phyloP scores from a whole-genome alignment of 2,329 filamentous ascomycete genomes.

The Botrytis sinoallii region DNA sequence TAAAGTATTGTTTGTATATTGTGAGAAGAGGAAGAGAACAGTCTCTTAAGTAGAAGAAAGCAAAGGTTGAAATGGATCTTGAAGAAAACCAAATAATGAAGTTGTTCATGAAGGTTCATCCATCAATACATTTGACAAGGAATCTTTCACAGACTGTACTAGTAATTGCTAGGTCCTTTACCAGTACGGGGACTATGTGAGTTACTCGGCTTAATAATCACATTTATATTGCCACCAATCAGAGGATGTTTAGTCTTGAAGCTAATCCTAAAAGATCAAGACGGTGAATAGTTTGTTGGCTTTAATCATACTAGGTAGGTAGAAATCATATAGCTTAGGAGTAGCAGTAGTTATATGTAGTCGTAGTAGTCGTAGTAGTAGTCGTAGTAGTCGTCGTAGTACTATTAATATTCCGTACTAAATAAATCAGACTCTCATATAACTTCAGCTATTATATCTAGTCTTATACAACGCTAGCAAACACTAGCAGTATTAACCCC shows the following conservation, averaged over 20 bases:
- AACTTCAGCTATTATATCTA: background rate
- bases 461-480: background rate
- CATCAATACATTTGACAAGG: too few species aligned
- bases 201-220: background rate
- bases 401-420: too few species aligned
- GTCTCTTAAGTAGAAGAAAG: background rate
- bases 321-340: too few species aligned
- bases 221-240: background rate
- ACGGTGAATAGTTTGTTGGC: background rate
- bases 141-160: background rate
- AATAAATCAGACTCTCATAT: background rate
- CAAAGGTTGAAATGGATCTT: background rate
- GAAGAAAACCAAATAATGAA: background rate
- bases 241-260: rapidly evolving
- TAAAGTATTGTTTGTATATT: background rate
- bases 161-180: too few species aligned
- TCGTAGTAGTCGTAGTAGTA: too few species aligned
- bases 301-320: background rate
- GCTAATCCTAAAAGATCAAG: background rate
- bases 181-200: background rate
- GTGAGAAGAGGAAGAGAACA: background rate
- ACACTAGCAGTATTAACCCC: background rate
- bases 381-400: too few species aligned
- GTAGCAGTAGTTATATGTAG: background rate
- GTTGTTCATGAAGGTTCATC: background rate